Base-by-base conservation (phyloP, 2,329 filamentous ascomycete species). In the Paracamarosporium sp. region DNA sequence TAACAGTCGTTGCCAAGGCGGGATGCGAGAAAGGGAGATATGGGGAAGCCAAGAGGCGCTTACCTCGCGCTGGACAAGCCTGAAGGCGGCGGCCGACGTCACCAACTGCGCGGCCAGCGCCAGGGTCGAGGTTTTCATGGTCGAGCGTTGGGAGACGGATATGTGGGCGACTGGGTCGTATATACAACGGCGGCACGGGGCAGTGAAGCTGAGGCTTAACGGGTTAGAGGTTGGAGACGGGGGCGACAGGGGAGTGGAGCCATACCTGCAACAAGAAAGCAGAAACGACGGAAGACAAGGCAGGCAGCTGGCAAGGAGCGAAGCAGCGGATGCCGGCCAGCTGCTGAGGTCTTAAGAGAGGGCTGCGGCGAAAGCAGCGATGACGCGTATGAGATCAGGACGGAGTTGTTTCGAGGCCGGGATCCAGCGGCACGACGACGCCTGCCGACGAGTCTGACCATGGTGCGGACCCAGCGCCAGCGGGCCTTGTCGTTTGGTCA, bases 41-140 rank as follows among this genome's bases (percentile, higher is more conserved):
- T 58, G 63, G 57, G 59, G 40, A 58, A 63, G 66, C 69, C 69
- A 72, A 69, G 65, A 52, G 28, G 48, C 56, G 61, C 75, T 66
- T 70, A 77, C 75, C 57, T 76, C 66, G 58, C 74, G 69, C 35
- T 68, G 61, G 36, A 62, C 70, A 50, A 76, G 64, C 47, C 62
- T 65, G 40, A 75, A 60, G 40, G 71, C 73, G 33, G 60, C 55
- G 33, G 65, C 60, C 54, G 68, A 67, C 58, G 70, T 65, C 61
- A 70, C 59, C 64, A 76, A 56, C 46, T 67, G 63, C 30, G 70
- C 66, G 51, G 66, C 66, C 52, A 73, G 55, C 44, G 60, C 51
- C 50, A 75, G 54, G 33, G 65, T 60, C 44, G 68, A 70, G 46
- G 55, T 71, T 58, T 72, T 75, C 75, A 77, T 76, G 35, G 28